Evolutionary conservation across 2,329 filamentous ascomycete species (phyloP), one percentile per base, ranked within the genome.

Genomic region (Hypoxylon sp.): DNA sequence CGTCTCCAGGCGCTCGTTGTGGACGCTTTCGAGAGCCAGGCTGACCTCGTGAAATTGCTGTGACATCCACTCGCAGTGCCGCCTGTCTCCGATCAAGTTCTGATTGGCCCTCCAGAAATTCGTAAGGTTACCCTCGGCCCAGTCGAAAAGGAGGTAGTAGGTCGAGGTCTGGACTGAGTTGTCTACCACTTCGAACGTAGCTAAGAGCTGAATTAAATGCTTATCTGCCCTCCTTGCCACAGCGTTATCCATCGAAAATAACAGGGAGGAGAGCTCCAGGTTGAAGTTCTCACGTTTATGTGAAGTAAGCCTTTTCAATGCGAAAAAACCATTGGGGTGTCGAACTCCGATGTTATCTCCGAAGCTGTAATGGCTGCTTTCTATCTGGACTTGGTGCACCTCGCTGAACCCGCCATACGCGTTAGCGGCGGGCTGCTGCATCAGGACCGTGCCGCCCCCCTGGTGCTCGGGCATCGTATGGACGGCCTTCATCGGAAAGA

Each of bases 81-180:
- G 34, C 22, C 6, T 60, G 1, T 52, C 24, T 4, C 56, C 39
- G 0, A 63, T 46, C 0, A 61, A 30, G n/a, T 47, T 15, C 4
- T 39, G 4, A 11, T 67, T 64, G 0, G 0, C 8, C 19, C 30
- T 60, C 68, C 68, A 70, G 47, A 67, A 70, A 10, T 65, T 39
- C 7, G 24, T 59, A 0, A 70, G 64, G 11, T 47, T 68, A 1
- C 68, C 68, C 32, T 64, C 47, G 0, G 68, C 66, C 68, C 68
- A 70, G 24, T 68, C 64, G 13, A 70, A 70, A 20, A 70, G 51
- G 20, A 70, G 43, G 37, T 67, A 70, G 20, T 60, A 70, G 10
- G 47, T 64, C n/a, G 54, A 44, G 1, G 28, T 32, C 3, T 22
- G 13, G 2, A 13, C 11, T 4, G 26, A 1, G 19, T 49, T 26